These are phyloP conservation scores for Rubia tinctorum DNA, from an alignment of 305 asterid species.

Conservation along the genomic window DNA sequence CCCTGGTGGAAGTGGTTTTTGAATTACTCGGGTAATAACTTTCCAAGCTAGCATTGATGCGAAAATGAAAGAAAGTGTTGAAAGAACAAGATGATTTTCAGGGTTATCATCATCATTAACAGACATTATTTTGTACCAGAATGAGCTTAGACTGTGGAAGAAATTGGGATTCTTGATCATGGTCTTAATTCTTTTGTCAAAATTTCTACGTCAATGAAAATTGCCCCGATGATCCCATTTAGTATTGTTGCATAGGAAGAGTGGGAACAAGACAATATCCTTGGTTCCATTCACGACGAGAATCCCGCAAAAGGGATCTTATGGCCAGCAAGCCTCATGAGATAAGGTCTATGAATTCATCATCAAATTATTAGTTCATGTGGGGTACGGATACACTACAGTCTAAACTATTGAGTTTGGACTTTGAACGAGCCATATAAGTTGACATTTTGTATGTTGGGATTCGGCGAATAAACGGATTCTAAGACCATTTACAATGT, in stretches of 20 bases:
- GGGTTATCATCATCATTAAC: background rate
- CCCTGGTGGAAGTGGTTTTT: conserved; percentile 45
- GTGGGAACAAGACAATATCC: background rate
- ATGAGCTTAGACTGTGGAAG: background rate
- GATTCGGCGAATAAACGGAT: background rate
- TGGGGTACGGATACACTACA: no score
- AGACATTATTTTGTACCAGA: conserved; percentile 4
- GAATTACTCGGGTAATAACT: background rate
- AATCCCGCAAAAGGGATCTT: background rate
- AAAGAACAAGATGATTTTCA: background rate
- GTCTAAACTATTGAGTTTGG: no score
- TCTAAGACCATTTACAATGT: background rate
- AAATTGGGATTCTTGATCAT: conserved; percentile 2
- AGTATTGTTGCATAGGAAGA: background rate
- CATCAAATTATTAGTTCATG: no score
- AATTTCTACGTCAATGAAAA: background rate
- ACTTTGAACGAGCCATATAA: no score
- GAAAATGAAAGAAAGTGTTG: conserved; percentile 5
- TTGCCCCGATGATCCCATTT: no score
- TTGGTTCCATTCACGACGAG: background rate
- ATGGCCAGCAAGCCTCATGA: background rate
- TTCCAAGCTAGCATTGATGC: conserved; percentile 16
- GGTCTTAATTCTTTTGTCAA: background rate
- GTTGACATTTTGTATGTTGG: background rate
- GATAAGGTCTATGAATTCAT: background rate